These are phyloP conservation scores for Rubroshorea leprosula DNA, from an alignment of 345 rosid species.

Conservation along the genomic window DNA sequence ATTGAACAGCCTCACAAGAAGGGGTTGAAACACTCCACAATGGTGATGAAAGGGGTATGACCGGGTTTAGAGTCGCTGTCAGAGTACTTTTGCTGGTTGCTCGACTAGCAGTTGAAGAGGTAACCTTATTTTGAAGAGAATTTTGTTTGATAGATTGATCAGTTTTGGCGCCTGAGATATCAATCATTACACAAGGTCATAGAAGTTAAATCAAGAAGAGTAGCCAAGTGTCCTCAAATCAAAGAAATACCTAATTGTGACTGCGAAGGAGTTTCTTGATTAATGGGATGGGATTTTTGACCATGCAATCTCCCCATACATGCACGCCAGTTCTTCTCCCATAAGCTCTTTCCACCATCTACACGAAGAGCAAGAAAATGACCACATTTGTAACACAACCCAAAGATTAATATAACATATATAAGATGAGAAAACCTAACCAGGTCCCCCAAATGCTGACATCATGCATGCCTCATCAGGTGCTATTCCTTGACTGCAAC, in stretches of 20 bases:
- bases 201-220: not conserved
- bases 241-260: slow-evolving; percentile 54
- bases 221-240: too few species aligned
- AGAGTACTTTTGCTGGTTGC: slow-evolving; percentile 50
- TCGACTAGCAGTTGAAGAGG: slow-evolving; percentile 45
- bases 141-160: slow-evolving; percentile 47
- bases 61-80: slow-evolving; percentile 39
- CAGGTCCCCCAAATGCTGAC: slow-evolving; percentile 93
- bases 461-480: slow-evolving; percentile 98
- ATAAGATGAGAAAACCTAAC: slow-evolving; percentile 35
- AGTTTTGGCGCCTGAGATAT: slow-evolving; percentile 33
- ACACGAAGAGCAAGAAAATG: slow-evolving; percentile 9
- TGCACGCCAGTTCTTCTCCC: slow-evolving; percentile 83
- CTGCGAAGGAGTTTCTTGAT: slow-evolving; percentile 61
- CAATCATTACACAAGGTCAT: slow-evolving; percentile 7
- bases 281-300: slow-evolving; percentile 41
- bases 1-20: slow-evolving; percentile 45
- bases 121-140: slow-evolving; percentile 37
- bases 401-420: too few species aligned
- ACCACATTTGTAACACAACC: not conserved
- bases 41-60: slow-evolving; percentile 75
- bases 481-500: slow-evolving; percentile 75
- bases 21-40: slow-evolving; percentile 71
- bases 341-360: slow-evolving; percentile 78
- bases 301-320: slow-evolving; percentile 51